Evolutionary conservation across 1,139 yeast genomes (phyloP), one percentile per base, ranked within the genome.

Genomic region (Sugiyamaella xylanicola): DNA sequence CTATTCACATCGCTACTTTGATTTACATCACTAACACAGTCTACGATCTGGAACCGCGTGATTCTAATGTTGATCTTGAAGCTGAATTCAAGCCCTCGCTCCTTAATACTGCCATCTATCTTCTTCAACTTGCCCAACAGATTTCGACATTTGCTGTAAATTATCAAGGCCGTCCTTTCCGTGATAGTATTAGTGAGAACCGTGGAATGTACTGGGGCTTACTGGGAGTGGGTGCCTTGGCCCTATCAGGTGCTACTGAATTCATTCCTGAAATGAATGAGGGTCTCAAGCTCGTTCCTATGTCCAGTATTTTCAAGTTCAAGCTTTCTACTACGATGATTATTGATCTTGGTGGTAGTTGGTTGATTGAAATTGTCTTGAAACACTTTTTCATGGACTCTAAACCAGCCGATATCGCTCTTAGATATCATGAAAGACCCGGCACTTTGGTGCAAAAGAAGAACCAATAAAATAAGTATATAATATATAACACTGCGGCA

Each of bases 151-250:
- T 93, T 77, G 97, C 97, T 15, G 97, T 95, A 59, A 93, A 93
- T 75, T 93, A 93, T 73, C 97, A 90, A 76, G 99, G 99, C 51
- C 84, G 87, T 64, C 99, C 99, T 54, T 95, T 95, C 77, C 86
- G 96, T 71, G 97, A 95, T 75, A 84, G 91, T 59, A 87, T 93
- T 66, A 79, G 79, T 57, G 96, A 86, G 72, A 93, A 93, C 76
- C 89, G 86, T 75, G 98, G 98, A 62, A 93, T 93, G 99, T 93
- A 87, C 75, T 93, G 89, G 68, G 99, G 99, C 27, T 79, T 93
- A 59, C 71, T 93, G 48, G 97, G 97, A 63, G 98, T 93, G 65
- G 88, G 95, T 37, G 90, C 81, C 43, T 80, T 93, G 66, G 96
- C 98, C 1, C 74, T 93, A 60, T 82, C 95, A 16, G 96, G 99